Conservation (phyloP, 768 basidiomycete species). For the Leccinum aurantiacum region DNA sequence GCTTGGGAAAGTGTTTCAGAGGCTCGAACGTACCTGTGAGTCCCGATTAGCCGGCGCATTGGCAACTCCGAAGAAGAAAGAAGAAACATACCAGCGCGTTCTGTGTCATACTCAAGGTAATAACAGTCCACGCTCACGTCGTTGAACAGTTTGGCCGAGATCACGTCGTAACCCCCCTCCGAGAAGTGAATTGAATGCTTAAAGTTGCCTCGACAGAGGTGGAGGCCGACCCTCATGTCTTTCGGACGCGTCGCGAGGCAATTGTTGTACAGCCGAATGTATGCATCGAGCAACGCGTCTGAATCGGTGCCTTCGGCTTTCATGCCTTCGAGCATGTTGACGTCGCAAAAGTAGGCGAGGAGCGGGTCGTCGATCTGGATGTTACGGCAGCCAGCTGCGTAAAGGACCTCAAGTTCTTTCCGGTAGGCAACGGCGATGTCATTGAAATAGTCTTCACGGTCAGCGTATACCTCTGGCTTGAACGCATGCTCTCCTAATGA, state of each 20-base stretch:
- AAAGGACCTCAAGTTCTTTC: constrained; percentile 45
- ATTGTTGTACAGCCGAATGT: constrained; percentile 41
- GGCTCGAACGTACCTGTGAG: constrained; percentile 34
- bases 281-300: constrained; percentile 63
- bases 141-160: constrained; percentile 46
- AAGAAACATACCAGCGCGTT: constrained; percentile 39
- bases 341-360: constrained; percentile 65
- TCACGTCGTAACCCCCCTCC: constrained; percentile 46
- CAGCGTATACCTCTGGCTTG: constrained; percentile 18
- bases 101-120: constrained; percentile 50
- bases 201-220: constrained; percentile 45
- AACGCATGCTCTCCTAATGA: constrained; percentile 23
- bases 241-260: constrained; percentile 36
- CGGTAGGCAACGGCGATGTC: constrained; percentile 49
- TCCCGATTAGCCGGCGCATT: not conserved
- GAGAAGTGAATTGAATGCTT: constrained; percentile 39
- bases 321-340: constrained; percentile 56
- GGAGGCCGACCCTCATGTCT: constrained; percentile 43
- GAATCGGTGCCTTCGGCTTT: constrained; percentile 58
- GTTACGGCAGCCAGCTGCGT: constrained; percentile 43
- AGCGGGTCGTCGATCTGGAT: constrained; percentile 50
- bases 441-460: constrained; percentile 44
- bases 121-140: constrained; percentile 43
- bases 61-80: not conserved
- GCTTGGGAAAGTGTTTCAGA: constrained; percentile 31